Evolutionary conservation across 345 rosid genomes (phyloP).

Genomic region (Salix purpurea): DNA sequence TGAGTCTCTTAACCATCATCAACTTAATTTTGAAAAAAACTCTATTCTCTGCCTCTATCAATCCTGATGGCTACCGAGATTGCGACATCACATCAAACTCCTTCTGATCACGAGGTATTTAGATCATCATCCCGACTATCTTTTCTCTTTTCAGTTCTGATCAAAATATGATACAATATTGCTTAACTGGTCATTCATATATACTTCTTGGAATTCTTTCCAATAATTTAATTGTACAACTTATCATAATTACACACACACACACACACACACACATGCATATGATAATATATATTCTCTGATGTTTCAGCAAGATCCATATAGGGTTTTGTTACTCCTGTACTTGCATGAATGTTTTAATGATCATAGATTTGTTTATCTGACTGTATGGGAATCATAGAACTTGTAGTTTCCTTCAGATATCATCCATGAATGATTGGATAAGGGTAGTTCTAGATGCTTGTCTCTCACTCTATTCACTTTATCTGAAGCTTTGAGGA

Average conservation of each 20-base stretch:
- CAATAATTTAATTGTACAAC: background rate
- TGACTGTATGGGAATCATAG: background rate
- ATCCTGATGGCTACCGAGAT: conserved; percentile 11
- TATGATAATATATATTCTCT: background rate
- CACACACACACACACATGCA: too few species aligned
- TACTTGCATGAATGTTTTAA: background rate
- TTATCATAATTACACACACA: background rate
- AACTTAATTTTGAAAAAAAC: background rate
- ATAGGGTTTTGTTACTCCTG: background rate
- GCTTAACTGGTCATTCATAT: background rate
- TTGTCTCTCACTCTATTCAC: background rate
- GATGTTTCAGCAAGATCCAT: conserved; percentile 6
- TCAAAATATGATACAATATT: background rate
- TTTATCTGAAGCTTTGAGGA: background rate
- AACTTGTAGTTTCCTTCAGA: background rate
- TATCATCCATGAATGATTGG: background rate
- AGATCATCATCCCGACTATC: background rate
- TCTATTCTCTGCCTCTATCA: background rate
- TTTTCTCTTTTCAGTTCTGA: background rate
- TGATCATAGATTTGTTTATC: background rate
- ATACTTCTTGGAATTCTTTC: background rate
- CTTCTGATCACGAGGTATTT: conserved; percentile 12
- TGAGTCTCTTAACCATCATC: background rate
- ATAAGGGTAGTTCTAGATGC: background rate
- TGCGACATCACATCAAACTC: conserved; percentile 9